These are phyloP conservation scores for Cladosporium sp. DNA, from an alignment of 2,329 filamentous ascomycete genomes.

Conservation along the genomic window DNA sequence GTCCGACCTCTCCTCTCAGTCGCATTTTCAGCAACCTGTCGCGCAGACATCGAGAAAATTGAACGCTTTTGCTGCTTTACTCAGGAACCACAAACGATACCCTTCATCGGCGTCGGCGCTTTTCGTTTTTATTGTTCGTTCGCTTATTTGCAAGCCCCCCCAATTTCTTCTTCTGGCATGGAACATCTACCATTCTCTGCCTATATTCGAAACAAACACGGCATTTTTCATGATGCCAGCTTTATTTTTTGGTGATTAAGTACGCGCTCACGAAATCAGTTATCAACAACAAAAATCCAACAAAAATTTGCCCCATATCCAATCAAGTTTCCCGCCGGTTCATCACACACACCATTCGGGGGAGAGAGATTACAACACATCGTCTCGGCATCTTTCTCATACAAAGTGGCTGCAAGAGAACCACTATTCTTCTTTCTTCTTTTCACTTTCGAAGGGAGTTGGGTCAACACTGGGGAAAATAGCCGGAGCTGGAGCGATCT, in stretches of 20 bases:
- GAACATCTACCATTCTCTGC: constrained; percentile 16
- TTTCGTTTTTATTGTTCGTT: neutral
- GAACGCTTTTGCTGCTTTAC: constrained; percentile 1
- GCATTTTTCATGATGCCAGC: neutral
- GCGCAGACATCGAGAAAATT: neutral
- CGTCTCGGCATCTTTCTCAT: neutral
- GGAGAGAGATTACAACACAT: neutral
- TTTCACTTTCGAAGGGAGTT: neutral
- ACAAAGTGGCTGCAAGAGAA: neutral
- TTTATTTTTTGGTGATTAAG: neutral
- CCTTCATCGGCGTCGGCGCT: constrained; percentile 21
- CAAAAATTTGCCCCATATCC: neutral
- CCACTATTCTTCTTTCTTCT: neutral
- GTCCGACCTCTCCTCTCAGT: constrained; percentile 1
- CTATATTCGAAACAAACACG: constrained; percentile 12
- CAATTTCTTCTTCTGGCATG: constrained; percentile 6
- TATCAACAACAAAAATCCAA: constrained; percentile 12
- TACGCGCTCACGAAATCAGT: constrained; percentile 11
- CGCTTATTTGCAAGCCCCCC: neutral
- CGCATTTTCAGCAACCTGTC: neutral
- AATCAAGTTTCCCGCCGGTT: neutral
- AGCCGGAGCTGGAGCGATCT: constrained; percentile 11
- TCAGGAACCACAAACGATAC: constrained; percentile 17
- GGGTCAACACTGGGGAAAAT: neutral
- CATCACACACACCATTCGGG: neutral